Percentiles rank a stretch among this genome's conserved stretches.
Conservation (phyloP, 1,284 basidiomycete species). For the Trichosporon sp. region DNA sequence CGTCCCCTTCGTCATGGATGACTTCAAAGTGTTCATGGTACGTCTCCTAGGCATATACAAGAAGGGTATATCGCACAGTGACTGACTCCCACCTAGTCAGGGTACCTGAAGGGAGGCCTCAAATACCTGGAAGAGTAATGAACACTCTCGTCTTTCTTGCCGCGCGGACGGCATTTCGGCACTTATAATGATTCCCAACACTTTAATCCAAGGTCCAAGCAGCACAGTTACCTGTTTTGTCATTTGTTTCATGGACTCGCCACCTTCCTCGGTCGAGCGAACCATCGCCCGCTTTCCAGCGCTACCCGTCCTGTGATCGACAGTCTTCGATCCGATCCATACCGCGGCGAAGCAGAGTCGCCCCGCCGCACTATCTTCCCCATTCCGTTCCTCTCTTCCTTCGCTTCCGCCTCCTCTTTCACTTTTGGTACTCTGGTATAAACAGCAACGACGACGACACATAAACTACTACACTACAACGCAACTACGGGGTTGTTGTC, state of each 20-base stretch:
- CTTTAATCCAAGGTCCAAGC: background rate
- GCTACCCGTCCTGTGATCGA: no score
- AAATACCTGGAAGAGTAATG: conserved; percentile 37
- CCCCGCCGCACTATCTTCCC: no score
- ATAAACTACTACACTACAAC: background rate
- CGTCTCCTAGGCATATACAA: conserved; percentile 39
- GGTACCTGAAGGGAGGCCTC: conserved; percentile 39
- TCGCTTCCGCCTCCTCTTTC: no score
- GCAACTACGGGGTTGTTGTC: no score
- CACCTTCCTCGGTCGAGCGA: background rate
- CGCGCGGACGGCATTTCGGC: background rate
- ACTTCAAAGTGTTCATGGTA: conserved; percentile 63
- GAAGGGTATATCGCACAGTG: background rate
- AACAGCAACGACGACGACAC: background rate
- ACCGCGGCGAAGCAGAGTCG: no score
- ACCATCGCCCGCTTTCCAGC: background rate
- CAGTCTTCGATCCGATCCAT: background rate
- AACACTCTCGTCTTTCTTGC: background rate
- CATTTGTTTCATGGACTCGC: background rate
- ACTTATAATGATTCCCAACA: background rate
- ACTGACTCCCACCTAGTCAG: conserved; percentile 19
- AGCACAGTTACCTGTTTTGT: background rate
- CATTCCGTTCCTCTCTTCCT: background rate
- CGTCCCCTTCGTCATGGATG: conserved; percentile 81
- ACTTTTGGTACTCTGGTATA: background rate